A percentile compares a stretch with the other conserved stretches of the same genome.
Conservation (phyloP, 257 asterid species). For the Nicotiana sylvestris region DNA sequence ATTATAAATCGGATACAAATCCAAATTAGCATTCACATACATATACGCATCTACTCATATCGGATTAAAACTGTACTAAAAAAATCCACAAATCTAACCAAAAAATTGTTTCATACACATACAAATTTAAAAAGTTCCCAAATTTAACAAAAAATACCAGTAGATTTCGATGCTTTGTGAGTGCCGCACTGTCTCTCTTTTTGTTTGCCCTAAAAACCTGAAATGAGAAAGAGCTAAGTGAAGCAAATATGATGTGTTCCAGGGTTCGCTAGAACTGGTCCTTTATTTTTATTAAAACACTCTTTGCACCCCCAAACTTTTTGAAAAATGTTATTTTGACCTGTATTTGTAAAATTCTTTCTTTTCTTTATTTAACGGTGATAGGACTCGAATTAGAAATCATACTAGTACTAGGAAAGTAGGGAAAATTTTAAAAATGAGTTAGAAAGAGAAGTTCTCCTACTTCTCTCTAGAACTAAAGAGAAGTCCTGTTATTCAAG, state of each 20-base stretch:
- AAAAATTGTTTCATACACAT: neutral
- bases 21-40: neutral
- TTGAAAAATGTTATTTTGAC: neutral
- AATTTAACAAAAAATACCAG: neutral
- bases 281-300: neutral
- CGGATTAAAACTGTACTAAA: neutral
- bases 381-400: no score
- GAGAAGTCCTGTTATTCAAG: no score
- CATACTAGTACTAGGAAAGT: no score
- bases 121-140: no score
- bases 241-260: neutral
- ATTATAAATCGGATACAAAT: neutral
- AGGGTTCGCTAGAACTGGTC: neutral
- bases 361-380: no score
- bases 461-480: no score
- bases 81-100: neutral
- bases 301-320: neutral
- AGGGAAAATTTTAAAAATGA: no score
- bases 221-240: neutral
- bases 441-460: no score
- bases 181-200: neutral
- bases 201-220: slow-evolving; percentile 1
- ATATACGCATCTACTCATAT: neutral
- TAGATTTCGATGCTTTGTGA: neutral
- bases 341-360: neutral